phyloP scores from a whole-genome alignment of 257 asterid species.

The Fraxinus cuspidata region DNA sequence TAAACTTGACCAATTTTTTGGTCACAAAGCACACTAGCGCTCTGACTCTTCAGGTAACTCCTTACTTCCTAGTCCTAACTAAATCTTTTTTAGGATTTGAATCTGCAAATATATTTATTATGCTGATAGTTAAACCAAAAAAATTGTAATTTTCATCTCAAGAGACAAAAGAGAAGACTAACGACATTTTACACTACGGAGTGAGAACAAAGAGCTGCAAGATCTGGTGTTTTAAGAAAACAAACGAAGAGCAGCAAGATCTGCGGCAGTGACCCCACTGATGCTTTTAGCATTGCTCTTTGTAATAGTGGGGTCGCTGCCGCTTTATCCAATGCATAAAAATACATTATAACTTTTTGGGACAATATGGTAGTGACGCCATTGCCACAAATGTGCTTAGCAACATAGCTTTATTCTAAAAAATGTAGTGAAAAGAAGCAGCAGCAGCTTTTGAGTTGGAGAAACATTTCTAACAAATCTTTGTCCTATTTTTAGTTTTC shows the following conservation, averaged over 20 bases:
- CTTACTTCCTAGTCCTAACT: conserved; percentile 20
- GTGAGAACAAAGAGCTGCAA: neutral
- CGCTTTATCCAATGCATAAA: too few species aligned
- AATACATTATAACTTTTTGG: too few species aligned
- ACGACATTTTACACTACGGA: neutral
- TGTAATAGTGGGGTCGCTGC: too few species aligned
- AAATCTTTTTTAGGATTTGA: neutral
- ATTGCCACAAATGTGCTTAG: too few species aligned
- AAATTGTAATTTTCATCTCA: neutral
- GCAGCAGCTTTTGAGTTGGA: neutral
- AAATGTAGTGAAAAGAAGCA: neutral
- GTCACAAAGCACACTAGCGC: conserved; percentile 1
- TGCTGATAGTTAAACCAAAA: neutral
- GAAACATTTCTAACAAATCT: neutral
- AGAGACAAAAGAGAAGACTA: neutral
- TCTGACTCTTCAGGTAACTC: conserved; percentile 42
- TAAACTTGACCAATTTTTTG: neutral
- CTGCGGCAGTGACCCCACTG: too few species aligned
- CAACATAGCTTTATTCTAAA: neutral
- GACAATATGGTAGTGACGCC: too few species aligned
- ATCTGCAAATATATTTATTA: neutral
- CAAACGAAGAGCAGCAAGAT: neutral
- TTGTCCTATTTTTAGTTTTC: neutral
- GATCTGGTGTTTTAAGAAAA: neutral
- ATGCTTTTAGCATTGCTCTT: too few species aligned